Percentiles rank a stretch among this genome's conserved stretches.
Conservation (phyloP, 768 basidiomycete genomes). For the Pleurotus citrinopileatus region DNA sequence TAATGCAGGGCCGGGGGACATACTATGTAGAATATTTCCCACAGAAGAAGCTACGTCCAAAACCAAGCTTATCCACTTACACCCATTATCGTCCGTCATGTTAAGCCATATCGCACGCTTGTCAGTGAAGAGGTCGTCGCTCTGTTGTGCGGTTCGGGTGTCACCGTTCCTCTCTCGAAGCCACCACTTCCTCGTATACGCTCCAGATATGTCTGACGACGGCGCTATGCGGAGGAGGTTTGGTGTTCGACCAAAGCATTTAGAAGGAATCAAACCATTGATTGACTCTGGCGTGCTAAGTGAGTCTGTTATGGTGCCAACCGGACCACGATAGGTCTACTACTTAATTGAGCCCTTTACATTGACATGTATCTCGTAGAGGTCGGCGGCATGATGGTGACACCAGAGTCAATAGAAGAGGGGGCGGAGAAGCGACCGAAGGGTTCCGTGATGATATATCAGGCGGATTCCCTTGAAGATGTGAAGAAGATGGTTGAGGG, state of each 20-base stretch:
- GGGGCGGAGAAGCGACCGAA: conserved; percentile 37
- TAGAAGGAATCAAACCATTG: conserved; percentile 32
- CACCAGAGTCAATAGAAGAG: conserved; percentile 38
- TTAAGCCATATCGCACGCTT: background rate
- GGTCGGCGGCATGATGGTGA: conserved; percentile 47
- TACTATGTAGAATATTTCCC: background rate
- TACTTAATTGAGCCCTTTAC: no score
- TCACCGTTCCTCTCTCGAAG: conserved; percentile 7
- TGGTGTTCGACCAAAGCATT: conserved; percentile 42
- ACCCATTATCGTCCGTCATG: background rate
- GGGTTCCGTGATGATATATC: conserved; percentile 50
- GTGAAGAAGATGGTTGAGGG: conserved; percentile 27
- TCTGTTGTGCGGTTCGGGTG: background rate
- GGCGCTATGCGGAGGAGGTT: conserved; percentile 40
- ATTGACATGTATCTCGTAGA: conserved; percentile 26
- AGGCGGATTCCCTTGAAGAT: conserved; percentile 48
- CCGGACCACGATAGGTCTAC: no score
- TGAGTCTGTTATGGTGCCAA: conserved; percentile 20
- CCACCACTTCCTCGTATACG: conserved; percentile 49
- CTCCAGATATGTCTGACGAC: conserved; percentile 50
- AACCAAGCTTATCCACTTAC: background rate
- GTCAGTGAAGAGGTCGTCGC: background rate
- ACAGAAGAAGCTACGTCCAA: background rate
- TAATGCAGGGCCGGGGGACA: conserved; percentile 7
- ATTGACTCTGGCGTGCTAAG: conserved; percentile 40